Conservation (phyloP, 2,329 filamentous ascomycete species). For the Macroventuria anomochaeta region DNA sequence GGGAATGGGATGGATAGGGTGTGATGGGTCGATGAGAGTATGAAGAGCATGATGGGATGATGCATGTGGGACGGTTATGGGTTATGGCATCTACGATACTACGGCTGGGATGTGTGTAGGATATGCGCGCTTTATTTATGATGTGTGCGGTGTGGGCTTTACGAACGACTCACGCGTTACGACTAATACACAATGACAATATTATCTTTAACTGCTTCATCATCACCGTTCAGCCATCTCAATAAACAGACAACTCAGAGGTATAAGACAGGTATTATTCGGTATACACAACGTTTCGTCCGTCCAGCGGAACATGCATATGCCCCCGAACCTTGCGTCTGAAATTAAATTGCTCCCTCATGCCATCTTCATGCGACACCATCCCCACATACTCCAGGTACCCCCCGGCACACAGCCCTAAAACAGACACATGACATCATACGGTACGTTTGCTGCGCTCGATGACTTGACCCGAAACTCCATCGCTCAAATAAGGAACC, state of each 20-base stretch:
- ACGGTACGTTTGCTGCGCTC: not conserved
- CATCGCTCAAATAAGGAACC: slow-evolving; percentile 2
- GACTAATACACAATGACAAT: too few relatives aligned
- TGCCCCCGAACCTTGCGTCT: not conserved
- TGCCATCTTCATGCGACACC: slow-evolving; percentile 2
- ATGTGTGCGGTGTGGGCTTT: too few relatives aligned
- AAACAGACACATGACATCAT: slow-evolving; percentile 8
- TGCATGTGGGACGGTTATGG: not conserved
- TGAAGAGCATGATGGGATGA: not conserved
- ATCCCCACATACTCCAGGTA: not conserved
- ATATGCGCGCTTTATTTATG: too few relatives aligned
- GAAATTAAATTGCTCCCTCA: slow-evolving; percentile 3
- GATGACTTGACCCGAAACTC: not conserved
- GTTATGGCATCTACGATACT: not conserved
- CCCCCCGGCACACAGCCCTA: not conserved
- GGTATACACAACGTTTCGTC: not conserved
- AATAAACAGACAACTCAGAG: too few relatives aligned
- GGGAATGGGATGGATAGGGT: slow-evolving; percentile 12
- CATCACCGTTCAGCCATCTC: too few relatives aligned
- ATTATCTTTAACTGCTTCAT: too few relatives aligned
- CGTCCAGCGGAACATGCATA: slow-evolving; percentile 4
- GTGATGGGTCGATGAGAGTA: slow-evolving; percentile 6
- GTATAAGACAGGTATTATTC: slow-evolving; percentile 6
- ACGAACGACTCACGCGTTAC: too few relatives aligned
- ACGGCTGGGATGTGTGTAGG: too few relatives aligned